A percentile compares a stretch with the other conserved stretches of the same genome.
Conservation (phyloP, 108 stramenopile genomes). For the Conticribra guillardii region DNA sequence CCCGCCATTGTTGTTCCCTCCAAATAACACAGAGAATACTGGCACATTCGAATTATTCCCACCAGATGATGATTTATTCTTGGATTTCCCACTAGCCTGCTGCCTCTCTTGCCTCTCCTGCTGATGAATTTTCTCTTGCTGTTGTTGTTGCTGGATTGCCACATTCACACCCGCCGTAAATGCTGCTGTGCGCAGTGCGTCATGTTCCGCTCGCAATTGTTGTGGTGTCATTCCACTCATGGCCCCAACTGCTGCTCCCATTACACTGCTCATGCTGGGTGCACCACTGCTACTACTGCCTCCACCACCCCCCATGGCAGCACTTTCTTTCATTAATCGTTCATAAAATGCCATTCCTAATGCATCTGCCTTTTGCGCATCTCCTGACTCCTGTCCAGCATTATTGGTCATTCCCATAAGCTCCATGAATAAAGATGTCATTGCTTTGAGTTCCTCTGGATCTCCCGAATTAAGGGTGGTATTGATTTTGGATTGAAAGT, state of each 20-base stretch:
- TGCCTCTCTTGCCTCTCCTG: slow-evolving; percentile 11
- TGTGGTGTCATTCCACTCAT: not conserved
- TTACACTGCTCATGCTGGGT: not conserved
- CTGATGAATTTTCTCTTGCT: slow-evolving; percentile 3
- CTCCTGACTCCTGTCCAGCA: not conserved
- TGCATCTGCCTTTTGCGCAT: not conserved
- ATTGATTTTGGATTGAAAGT: not conserved
- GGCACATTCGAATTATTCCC: slow-evolving; percentile 13
- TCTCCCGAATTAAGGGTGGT: not conserved
- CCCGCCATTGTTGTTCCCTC: slow-evolving; percentile 11
- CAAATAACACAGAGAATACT: slow-evolving; percentile 34
- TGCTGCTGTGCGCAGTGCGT: slow-evolving; percentile 20
- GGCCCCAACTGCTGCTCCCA: slow-evolving; percentile 4
- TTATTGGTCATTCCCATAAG: slow-evolving; percentile 5
- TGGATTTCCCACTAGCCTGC: not conserved
- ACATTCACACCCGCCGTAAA: slow-evolving; percentile 33
- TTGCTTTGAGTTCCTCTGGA: slow-evolving; percentile 18
- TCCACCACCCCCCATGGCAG: not conserved
- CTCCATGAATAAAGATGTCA: slow-evolving; percentile 6
- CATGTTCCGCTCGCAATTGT: slow-evolving; percentile 14
- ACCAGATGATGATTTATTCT: not conserved
- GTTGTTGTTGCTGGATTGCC: slow-evolving; percentile 20
- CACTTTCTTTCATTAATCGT: not conserved
- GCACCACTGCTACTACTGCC: not conserved
- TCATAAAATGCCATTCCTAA: slow-evolving; percentile 14